phyloP scores from a whole-genome alignment of 2,329 filamentous ascomycete species.

The Bipolaris bicolor region DNA sequence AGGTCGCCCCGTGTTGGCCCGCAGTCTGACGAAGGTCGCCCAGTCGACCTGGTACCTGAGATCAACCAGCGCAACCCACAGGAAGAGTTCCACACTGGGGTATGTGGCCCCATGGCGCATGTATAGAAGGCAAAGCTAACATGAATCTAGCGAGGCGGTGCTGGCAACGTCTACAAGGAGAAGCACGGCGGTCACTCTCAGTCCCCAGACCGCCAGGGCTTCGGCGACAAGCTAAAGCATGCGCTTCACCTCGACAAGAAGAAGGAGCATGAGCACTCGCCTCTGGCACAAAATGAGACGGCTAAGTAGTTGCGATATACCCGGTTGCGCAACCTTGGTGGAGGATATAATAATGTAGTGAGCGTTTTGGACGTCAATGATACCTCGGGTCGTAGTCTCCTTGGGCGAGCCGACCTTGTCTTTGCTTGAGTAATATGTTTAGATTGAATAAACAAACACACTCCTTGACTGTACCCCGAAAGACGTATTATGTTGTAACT shows the following conservation, averaged over 20 bases:
- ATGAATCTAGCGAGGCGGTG: conserved; percentile 49
- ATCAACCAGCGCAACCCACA: conserved; percentile 47
- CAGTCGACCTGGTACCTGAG: conserved; percentile 54
- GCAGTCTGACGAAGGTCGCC: conserved; percentile 33
- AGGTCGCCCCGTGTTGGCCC: conserved; percentile 45
- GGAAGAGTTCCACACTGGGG: conserved; percentile 57
- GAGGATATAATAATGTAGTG: conserved; percentile 16
- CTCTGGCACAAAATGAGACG: conserved; percentile 33
- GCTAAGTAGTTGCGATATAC: conserved; percentile 34
- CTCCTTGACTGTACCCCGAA: neutral
- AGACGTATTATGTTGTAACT: neutral
- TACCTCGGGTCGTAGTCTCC: conserved; percentile 18
- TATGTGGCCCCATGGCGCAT: conserved; percentile 26
- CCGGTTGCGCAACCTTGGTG: conserved; percentile 6
- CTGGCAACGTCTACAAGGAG: conserved; percentile 56
- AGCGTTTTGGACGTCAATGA: conserved; percentile 18
- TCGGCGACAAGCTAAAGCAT: conserved; percentile 55
- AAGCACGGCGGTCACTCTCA: conserved; percentile 56
- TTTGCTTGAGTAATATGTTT: neutral
- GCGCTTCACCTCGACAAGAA: conserved; percentile 46
- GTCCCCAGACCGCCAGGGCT: conserved; percentile 44
- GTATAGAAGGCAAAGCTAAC: conserved; percentile 15
- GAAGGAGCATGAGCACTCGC: conserved; percentile 42
- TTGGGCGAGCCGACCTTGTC: conserved; percentile 12
- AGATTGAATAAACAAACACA: conserved; percentile 7